Conservation (phyloP, 768 basidiomycete genomes). For the Phaeolepiota aurea region DNA sequence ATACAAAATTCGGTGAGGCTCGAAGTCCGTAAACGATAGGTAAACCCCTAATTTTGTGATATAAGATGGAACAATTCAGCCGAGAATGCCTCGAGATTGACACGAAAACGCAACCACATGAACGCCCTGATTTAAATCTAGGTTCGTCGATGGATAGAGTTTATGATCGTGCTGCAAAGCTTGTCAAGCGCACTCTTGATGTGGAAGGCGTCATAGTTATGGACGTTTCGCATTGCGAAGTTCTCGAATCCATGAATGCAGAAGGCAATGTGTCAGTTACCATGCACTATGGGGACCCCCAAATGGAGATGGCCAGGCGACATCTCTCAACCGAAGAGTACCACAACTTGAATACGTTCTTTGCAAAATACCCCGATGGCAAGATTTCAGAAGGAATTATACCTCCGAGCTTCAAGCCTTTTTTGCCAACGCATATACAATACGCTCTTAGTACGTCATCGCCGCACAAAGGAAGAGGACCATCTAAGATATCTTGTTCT, state of each 20-base stretch:
- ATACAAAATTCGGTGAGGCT: constrained; percentile 78
- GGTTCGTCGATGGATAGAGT: constrained; percentile 73
- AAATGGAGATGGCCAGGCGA: constrained; percentile 39
- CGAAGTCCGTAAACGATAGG: background rate
- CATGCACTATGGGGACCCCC: constrained; percentile 61
- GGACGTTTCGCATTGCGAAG: constrained; percentile 88
- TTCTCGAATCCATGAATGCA: constrained; percentile 58
- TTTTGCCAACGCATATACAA: constrained; percentile 75
- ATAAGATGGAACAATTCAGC: constrained; percentile 90
- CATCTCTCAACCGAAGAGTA: constrained; percentile 67
- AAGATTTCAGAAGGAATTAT: constrained; percentile 83
- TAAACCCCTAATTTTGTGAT: constrained; percentile 2
- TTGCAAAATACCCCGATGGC: constrained; percentile 75
- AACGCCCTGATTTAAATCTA: constrained; percentile 24
- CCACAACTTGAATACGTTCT: constrained; percentile 59
- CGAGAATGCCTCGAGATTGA: constrained; percentile 93
- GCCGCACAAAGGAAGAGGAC: background rate
- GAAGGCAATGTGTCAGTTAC: constrained; percentile 62
- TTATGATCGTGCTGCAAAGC: constrained; percentile 83
- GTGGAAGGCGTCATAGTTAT: constrained; percentile 89
- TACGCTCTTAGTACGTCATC: constrained; percentile 72
- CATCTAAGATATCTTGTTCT: background rate
- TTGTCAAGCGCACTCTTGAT: constrained; percentile 85
- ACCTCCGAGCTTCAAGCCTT: constrained; percentile 73
- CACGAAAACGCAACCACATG: constrained; percentile 33